Percentiles rank a stretch among this genome's conserved stretches.
Evolutionary conservation across 345 rosid species (phyloP).

Genomic region (Brassica nigra): DNA sequence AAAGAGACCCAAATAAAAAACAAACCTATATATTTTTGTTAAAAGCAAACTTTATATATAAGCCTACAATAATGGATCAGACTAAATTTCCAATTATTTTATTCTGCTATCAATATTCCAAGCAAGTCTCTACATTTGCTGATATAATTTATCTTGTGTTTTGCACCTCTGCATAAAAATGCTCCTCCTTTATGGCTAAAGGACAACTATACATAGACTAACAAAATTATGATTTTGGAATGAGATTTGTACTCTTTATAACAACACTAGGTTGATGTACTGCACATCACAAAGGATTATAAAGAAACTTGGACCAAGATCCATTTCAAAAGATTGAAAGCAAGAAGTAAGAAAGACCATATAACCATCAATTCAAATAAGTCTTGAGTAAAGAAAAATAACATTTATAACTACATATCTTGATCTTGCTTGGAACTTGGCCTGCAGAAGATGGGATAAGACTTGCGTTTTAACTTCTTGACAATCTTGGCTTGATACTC

Average conservation of each 20-base stretch:
- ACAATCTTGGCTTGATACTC: conserved; percentile 1
- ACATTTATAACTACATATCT: not conserved
- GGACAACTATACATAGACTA: not conserved
- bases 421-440: conserved; percentile 5
- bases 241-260: not conserved
- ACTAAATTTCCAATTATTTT: not conserved
- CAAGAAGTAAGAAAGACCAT: not conserved
- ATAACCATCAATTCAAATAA: not conserved
- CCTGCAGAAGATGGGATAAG: not conserved
- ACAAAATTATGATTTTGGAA: not conserved
- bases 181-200: not conserved
- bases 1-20: no score
- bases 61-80: not conserved
- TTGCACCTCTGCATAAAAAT: not conserved
- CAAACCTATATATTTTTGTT: not conserved
- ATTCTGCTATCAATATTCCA: not conserved
- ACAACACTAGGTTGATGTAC: not conserved
- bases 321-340: not conserved
- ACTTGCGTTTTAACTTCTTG: not conserved
- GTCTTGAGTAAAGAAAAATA: not conserved
- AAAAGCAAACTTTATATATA: no score
- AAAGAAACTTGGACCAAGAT: not conserved
- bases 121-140: not conserved
- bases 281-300: not conserved
- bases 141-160: not conserved